Evolutionary conservation across 192 early-diverging fungal genomes (phyloP).

Genomic region (Backusella liffmaniae): DNA sequence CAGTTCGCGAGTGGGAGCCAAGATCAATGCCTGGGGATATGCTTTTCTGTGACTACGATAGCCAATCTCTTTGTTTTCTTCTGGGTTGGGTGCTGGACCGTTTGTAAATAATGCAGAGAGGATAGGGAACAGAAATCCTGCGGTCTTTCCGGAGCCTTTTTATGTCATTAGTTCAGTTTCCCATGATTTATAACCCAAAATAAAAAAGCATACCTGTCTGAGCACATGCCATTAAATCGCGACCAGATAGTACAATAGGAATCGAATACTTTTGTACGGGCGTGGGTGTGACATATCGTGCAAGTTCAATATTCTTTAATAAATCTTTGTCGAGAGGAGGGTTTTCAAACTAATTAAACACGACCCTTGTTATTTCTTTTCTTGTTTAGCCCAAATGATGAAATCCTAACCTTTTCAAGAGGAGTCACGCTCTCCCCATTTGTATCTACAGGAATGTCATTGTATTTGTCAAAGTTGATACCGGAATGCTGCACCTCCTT

Average conservation of each 20-base stretch:
- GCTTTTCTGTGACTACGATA: constrained; percentile 37
- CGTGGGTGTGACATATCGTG: constrained; percentile 67
- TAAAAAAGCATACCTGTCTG: constrained; percentile 60
- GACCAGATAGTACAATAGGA: constrained; percentile 55
- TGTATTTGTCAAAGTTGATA: constrained; percentile 80
- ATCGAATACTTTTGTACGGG: constrained; percentile 71
- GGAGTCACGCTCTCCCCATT: constrained; percentile 54
- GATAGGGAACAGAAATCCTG: constrained; percentile 79
- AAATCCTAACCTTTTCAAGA: constrained; percentile 41
- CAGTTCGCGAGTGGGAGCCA: constrained; percentile 97
- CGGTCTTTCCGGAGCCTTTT: constrained; percentile 72
- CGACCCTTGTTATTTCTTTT: constrained; percentile 26
- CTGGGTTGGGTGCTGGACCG: constrained; percentile 8
- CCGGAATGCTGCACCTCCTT: constrained; percentile 58
- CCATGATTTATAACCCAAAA: constrained; percentile 4
- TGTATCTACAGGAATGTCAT: constrained; percentile 67
- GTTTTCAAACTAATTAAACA: constrained; percentile 43
- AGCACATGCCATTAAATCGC: constrained; percentile 86
- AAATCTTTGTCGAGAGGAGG: constrained; percentile 79
- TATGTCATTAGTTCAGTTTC: neutral
- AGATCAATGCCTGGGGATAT: constrained; percentile 86
- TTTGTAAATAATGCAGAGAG: constrained; percentile 63
- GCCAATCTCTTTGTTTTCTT: neutral
- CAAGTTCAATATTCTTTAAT: constrained; percentile 65
- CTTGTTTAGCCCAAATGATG: neutral